These are phyloP conservation scores for Cytospora leucostoma DNA, from an alignment of 2,329 filamentous ascomycete species.

Conservation along the genomic window DNA sequence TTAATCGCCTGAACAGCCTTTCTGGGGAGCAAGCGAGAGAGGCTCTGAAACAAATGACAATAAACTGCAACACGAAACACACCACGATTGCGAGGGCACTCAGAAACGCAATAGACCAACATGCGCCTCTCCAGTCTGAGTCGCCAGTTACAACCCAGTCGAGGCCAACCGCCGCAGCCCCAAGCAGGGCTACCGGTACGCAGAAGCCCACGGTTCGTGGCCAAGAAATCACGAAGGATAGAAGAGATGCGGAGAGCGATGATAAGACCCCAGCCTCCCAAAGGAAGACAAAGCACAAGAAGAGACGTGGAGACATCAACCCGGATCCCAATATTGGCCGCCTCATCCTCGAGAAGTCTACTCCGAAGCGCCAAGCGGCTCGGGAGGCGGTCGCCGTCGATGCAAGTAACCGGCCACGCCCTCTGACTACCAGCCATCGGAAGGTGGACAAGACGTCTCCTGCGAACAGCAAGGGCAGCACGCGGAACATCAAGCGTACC, in stretches of 20 bases:
- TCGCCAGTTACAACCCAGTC: neutral
- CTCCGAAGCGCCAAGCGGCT: neutral
- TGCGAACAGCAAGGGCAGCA: no score
- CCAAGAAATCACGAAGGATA: neutral
- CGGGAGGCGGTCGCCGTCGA: no score
- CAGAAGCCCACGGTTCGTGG: neutral
- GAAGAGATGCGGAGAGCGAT: neutral
- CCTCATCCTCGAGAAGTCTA: neutral
- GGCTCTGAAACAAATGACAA: neutral
- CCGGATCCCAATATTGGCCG: neutral
- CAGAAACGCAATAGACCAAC: neutral
- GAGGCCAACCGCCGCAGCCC: neutral
- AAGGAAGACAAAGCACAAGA: neutral
- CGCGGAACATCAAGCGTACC: no score
- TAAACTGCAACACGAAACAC: neutral
- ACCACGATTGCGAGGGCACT: conserved; percentile 3
- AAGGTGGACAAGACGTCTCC: no score
- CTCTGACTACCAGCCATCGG: no score
- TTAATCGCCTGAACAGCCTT: neutral
- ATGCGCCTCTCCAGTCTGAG: neutral
- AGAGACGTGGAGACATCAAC: neutral
- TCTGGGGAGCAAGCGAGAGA: neutral
- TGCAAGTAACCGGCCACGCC: no score
- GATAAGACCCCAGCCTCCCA: neutral
- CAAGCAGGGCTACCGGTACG: neutral